Conservation (phyloP, 306 rosid genomes). For the Glycyrrhiza uralensis region DNA sequence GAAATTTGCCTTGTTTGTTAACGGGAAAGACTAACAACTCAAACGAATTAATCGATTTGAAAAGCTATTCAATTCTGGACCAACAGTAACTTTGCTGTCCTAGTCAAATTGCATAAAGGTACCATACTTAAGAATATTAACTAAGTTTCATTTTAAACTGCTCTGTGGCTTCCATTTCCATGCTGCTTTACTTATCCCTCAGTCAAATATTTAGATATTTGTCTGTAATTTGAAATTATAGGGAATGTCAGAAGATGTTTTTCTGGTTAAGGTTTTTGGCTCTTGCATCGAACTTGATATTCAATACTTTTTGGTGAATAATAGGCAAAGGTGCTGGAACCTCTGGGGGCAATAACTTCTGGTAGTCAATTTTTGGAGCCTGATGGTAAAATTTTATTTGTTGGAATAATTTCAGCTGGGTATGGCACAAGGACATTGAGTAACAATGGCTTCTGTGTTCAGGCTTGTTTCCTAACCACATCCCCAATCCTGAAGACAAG, state of each 20-base stretch:
- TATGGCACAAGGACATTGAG: constrained; percentile 3
- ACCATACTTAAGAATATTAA: background rate
- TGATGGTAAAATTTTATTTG: constrained; percentile 59
- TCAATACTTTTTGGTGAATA: constrained; percentile 21
- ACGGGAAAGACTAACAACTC: background rate
- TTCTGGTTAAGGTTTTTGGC: constrained; percentile 12
- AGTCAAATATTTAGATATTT: background rate
- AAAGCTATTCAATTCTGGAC: background rate
- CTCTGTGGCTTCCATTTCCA: background rate
- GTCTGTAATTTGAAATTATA: background rate
- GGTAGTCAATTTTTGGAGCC: constrained; percentile 99
- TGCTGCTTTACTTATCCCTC: background rate
- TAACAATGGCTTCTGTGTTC: constrained; percentile 23
- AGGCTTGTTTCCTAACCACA: constrained; percentile 97
- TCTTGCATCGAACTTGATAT: constrained; percentile 20
- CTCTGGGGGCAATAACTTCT: constrained; percentile 81
- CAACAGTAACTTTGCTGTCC: background rate
- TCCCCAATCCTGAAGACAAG: constrained; percentile 97
- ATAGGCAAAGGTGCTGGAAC: constrained; percentile 92
- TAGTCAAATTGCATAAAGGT: background rate
- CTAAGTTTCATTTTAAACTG: background rate
- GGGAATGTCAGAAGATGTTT: background rate
- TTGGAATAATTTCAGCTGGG: constrained; percentile 13
- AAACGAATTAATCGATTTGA: background rate
- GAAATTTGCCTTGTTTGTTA: background rate